Evolutionary conservation across 202 grass and related monocot species (phyloP).

Genomic region (Eragrostis tef): DNA sequence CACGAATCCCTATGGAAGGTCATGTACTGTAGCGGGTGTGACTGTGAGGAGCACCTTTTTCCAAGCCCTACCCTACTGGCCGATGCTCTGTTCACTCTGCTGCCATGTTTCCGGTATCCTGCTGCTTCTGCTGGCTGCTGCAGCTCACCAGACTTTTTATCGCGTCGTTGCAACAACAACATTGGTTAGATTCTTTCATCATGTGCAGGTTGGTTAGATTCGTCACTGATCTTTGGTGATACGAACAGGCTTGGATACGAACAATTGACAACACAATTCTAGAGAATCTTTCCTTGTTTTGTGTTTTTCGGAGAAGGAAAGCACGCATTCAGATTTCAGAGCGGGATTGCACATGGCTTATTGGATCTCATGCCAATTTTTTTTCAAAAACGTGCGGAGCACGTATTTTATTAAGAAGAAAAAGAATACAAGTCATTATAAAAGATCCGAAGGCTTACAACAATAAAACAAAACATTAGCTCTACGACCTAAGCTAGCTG

Average conservation of each 20-base stretch:
- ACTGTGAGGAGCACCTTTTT: background rate
- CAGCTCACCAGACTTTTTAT: background rate
- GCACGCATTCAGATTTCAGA: background rate
- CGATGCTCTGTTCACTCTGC: slow-evolving; percentile 26
- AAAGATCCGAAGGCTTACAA: too few relatives aligned
- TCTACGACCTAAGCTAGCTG: too few relatives aligned
- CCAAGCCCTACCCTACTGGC: slow-evolving; percentile 19
- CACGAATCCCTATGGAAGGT: background rate
- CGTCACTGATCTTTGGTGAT: background rate
- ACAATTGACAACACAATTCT: background rate
- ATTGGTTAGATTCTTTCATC: too few relatives aligned
- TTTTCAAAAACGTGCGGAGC: too few relatives aligned
- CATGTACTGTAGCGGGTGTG: background rate
- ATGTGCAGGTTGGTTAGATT: background rate
- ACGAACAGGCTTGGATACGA: too few relatives aligned
- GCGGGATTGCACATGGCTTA: background rate
- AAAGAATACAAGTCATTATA: too few relatives aligned
- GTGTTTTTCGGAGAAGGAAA: background rate
- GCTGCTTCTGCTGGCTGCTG: background rate
- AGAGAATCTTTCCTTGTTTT: background rate
- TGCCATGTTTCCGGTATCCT: background rate
- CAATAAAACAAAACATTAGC: too few relatives aligned
- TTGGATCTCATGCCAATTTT: too few relatives aligned
- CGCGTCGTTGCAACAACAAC: too few relatives aligned
- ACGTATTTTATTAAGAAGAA: too few relatives aligned